These are phyloP conservation scores for Arthromyces matolae DNA, from an alignment of 768 basidiomycete species.

Conservation along the genomic window DNA sequence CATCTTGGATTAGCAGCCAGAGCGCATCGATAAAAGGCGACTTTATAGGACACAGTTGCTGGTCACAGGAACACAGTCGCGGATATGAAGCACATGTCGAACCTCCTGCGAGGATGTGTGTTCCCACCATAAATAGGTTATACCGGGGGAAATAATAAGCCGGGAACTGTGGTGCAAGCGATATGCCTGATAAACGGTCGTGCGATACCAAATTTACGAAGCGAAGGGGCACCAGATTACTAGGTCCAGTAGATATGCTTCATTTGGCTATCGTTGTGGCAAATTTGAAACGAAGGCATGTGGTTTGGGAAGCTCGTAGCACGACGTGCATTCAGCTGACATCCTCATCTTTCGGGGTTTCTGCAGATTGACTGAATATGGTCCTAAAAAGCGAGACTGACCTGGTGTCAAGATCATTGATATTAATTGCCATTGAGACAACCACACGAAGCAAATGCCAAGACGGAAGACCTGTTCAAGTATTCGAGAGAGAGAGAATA, in stretches of 20 bases:
- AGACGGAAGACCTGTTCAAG: too few relatives aligned
- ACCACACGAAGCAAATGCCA: too few relatives aligned
- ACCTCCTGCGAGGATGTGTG: not conserved
- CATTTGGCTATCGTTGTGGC: not conserved
- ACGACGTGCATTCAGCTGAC: not conserved
- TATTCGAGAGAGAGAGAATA: too few relatives aligned
- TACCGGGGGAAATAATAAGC: not conserved
- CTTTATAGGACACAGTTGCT: slow-evolving; percentile 1
- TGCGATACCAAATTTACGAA: slow-evolving; percentile 5
- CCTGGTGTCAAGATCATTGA: too few relatives aligned
- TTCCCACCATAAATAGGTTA: slow-evolving; percentile 8
- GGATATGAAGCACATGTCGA: slow-evolving; percentile 7
- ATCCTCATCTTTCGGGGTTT: too few relatives aligned
- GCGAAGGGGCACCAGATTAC: not conserved
- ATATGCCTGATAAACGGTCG: not conserved
- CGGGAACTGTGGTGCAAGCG: not conserved
- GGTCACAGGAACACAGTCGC: slow-evolving; percentile 10
- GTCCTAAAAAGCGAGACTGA: too few relatives aligned
- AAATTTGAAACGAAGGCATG: not conserved
- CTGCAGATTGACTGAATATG: too few relatives aligned
- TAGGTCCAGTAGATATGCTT: not conserved
- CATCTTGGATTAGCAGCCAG: too few relatives aligned
- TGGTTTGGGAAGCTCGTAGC: not conserved
- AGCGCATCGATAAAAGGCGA: not conserved
- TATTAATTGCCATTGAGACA: too few relatives aligned